These are phyloP conservation scores for Lactarius indigo DNA, from an alignment of 768 basidiomycete genomes.

Conservation along the genomic window DNA sequence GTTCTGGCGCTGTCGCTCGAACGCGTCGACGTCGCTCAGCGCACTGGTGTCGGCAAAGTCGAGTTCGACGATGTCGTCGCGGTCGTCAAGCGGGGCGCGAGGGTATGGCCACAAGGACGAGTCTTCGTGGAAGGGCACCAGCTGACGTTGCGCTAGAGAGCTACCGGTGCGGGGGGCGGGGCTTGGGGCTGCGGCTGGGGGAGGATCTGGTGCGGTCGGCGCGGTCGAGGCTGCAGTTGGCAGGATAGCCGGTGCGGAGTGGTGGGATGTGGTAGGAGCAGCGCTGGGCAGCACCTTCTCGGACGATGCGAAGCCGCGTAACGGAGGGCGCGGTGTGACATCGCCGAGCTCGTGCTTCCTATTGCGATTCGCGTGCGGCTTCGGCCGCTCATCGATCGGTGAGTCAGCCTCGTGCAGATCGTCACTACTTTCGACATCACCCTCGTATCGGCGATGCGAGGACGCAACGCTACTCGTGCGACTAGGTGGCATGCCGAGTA, in stretches of 20 bases:
- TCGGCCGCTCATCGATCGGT: conserved; percentile 22
- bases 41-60: conserved; percentile 73
- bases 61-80: conserved; percentile 69
- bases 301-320: conserved; percentile 19
- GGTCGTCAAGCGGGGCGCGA: conserved; percentile 42
- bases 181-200: not conserved
- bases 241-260: conserved; percentile 14
- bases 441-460: conserved; percentile 35
- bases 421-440: conserved; percentile 37
- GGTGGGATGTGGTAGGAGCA: conserved; percentile 11
- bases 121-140: conserved; percentile 61
- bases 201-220: not conserved
- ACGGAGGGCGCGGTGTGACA: conserved; percentile 59
- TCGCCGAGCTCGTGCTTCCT: conserved; percentile 37
- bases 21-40: conserved; percentile 62
- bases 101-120: conserved; percentile 73
- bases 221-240: conserved; percentile 13
- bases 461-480: conserved; percentile 35
- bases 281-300: conserved; percentile 11
- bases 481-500: conserved; percentile 52
- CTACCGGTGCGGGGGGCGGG: not conserved
- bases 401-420: conserved; percentile 27
- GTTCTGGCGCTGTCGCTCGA: conserved; percentile 34
- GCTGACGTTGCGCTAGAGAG: conserved; percentile 27
- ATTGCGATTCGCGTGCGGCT: conserved; percentile 4